A percentile compares a stretch with the other conserved stretches of the same genome.
These are phyloP conservation scores for Elasticomyces elasticus DNA, from an alignment of 495 filamentous ascomycete genomes.

Conservation along the genomic window DNA sequence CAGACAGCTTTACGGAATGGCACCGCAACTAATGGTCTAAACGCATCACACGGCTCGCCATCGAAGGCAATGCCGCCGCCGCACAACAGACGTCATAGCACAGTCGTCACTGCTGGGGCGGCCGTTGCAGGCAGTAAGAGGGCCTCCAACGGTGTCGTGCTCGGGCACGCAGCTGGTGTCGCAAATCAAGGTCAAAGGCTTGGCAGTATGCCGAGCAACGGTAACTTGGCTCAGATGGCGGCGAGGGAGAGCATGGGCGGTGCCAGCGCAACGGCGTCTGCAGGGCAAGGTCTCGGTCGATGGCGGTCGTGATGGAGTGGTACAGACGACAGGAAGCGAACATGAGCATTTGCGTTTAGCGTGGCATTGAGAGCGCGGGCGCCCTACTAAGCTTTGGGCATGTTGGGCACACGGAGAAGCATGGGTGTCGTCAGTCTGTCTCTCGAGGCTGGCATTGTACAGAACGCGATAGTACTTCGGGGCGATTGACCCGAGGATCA, in stretches of 20 bases:
- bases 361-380: too few species aligned
- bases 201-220: neutral
- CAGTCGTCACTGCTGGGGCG: constrained; percentile 1
- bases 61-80: neutral
- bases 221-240: constrained; percentile 16
- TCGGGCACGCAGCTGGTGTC: neutral
- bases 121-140: constrained; percentile 11
- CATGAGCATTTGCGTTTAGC: neutral
- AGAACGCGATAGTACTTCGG: too few species aligned
- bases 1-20: constrained; percentile 13
- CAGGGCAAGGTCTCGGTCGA: neutral
- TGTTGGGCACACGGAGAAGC: too few species aligned
- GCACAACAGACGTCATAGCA: constrained; percentile 5
- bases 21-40: neutral
- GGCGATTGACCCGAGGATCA: too few species aligned
- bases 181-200: neutral
- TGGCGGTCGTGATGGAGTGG: neutral
- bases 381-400: too few species aligned
- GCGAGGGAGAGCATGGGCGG: constrained; percentile 19
- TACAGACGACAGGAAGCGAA: neutral
- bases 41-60: constrained; percentile 4
- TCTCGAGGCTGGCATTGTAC: too few species aligned
- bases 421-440: too few species aligned
- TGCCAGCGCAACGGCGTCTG: neutral
- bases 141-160: constrained; percentile 13